Evolutionary conservation across 2,329 filamentous ascomycete genomes (phyloP).

Genomic region (Penicillium sp.): DNA sequence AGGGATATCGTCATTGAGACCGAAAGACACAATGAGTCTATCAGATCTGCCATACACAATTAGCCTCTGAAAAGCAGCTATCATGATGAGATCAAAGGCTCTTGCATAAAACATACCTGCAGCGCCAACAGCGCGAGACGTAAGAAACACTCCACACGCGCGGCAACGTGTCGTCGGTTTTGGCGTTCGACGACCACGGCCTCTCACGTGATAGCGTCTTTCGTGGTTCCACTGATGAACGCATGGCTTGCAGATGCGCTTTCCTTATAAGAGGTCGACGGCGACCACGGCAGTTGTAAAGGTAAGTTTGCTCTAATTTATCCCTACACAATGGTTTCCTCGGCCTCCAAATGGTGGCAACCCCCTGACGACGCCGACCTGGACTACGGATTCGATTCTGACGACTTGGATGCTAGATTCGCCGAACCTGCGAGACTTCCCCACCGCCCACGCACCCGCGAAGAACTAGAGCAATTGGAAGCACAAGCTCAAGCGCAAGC

Average conservation of each 20-base stretch:
- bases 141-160: not conserved
- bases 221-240: conserved; percentile 32
- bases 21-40: conserved; percentile 22
- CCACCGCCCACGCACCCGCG: conserved; percentile 13
- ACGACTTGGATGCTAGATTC: conserved; percentile 33
- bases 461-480: conserved; percentile 15
- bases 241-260: conserved; percentile 28
- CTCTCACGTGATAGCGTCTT: conserved; percentile 28
- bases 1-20: conserved; percentile 50
- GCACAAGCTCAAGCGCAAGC: not conserved
- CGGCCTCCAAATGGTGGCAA: conserved; percentile 29
- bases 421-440: conserved; percentile 23
- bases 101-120: conserved; percentile 15
- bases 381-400: conserved; percentile 37
- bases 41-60: conserved; percentile 12
- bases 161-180: conserved; percentile 18
- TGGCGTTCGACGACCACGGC: conserved; percentile 19
- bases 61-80: not conserved
- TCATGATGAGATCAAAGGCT: not conserved
- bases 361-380: conserved; percentile 30
- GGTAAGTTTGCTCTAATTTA: conserved; percentile 18
- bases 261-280: conserved; percentile 25
- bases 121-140: conserved; percentile 12
- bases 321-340: conserved; percentile 21
- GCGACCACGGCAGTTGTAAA: conserved; percentile 10